These are phyloP conservation scores for Melanogaster broomeanus DNA, from an alignment of 768 basidiomycete species.

Conservation along the genomic window DNA sequence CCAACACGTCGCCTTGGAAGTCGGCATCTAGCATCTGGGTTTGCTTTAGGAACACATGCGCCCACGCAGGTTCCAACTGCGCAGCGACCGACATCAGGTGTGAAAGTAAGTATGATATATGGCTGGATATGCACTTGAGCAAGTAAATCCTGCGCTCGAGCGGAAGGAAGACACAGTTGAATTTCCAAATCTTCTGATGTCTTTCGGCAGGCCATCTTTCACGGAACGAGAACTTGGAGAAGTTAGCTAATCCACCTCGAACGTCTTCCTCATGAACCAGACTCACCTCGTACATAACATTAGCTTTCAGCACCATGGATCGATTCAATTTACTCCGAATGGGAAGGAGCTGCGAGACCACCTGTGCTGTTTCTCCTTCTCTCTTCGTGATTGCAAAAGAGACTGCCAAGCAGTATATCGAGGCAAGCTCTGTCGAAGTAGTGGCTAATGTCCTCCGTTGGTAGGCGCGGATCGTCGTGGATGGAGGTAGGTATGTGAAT, in stretches of 20 bases:
- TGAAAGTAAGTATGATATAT: conserved; percentile 67
- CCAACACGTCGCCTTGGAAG: conserved; percentile 84
- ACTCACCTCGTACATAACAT: conserved; percentile 67
- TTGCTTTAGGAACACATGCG: conserved; percentile 69
- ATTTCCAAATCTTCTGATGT: conserved; percentile 70
- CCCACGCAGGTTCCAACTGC: conserved; percentile 76
- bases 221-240: conserved; percentile 63
- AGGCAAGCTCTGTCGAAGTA: conserved; percentile 65
- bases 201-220: conserved; percentile 82
- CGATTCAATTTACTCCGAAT: conserved; percentile 73
- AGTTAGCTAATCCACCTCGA: not conserved
- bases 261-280: not conserved
- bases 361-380: conserved; percentile 51
- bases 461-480: conserved; percentile 72
- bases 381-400: conserved; percentile 63
- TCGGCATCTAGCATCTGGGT: conserved; percentile 76
- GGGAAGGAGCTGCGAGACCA: conserved; percentile 68
- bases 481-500: conserved; percentile 71
- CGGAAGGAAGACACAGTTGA: conserved; percentile 53
- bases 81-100: conserved; percentile 74
- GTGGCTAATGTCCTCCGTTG: conserved; percentile 72
- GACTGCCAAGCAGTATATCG: conserved; percentile 74
- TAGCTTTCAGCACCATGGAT: conserved; percentile 53
- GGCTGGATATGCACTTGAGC: conserved; percentile 40
- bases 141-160: not conserved